Base-by-base conservation (phyloP, 257 asterid genomes). In the Gentiana dahurica region DNA sequence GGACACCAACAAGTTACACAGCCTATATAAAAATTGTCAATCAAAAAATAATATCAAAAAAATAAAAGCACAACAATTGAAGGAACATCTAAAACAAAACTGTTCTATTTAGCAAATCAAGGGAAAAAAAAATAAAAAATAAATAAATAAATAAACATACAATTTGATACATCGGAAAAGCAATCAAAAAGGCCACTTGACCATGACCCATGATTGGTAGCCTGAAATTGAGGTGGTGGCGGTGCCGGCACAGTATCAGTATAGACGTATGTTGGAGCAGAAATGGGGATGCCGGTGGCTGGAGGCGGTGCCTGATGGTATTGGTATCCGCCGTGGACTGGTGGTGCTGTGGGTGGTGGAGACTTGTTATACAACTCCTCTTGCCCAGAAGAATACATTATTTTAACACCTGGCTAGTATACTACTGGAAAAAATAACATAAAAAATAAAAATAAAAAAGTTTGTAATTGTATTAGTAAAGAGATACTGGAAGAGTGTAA, bases 331-430 rank as follows among this genome's bases (percentile, higher is more conserved):
- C 44, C 32, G 32, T 54, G 53, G 3, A 9, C 15, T 4, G 71
- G 57, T 3, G 70, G 70, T 24, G 70, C 71, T 34, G 71, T 52
- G 13, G 71, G 65, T 11, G 55, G 59, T 59, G 59, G 59, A 36
- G 65, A 54, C 49, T 60, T 67, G 11, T 13, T 34, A 39, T 39
- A 39, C 10, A 6, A 5, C 1, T 67, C 61, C 12, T 48, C 41
- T 24, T 61, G 32, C 39, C 33, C 5, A 2, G 72, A 54, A 0
- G 62, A 58, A 50, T 67, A 9, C 72, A 67, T 67, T 12, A 4
- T 54, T 24, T 36, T 1, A 24, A 47, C 2, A 34, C 8, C 11
- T 37, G 13, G 3, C 12, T n/a, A 48, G 13, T 48, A 12, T 48
- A 3, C 50, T 46, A 46, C 12, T 1, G 49, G 12, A 45, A 1